These are phyloP conservation scores for Fusarium sacchari DNA, from an alignment of 2,329 filamentous ascomycete species.

Conservation along the genomic window DNA sequence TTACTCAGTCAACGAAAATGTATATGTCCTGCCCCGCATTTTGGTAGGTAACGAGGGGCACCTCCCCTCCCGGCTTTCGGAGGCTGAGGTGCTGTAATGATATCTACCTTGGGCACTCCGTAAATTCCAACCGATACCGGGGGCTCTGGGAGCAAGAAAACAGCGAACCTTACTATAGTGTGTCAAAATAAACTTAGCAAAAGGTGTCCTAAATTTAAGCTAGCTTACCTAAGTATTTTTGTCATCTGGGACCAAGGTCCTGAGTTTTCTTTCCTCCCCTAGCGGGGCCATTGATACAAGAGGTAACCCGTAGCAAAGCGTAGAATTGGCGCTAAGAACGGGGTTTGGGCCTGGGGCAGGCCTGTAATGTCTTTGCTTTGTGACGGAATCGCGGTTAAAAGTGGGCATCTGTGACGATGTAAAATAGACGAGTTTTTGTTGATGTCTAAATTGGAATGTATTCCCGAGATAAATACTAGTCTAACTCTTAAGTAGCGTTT, in stretches of 20 bases:
- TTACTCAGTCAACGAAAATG: slow-evolving; percentile 9
- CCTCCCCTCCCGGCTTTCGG: slow-evolving; percentile 15
- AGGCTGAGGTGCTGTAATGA: neutral
- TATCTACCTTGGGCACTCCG: neutral
- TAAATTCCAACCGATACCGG: slow-evolving; percentile 18
- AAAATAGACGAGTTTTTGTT: neutral
- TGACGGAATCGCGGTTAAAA: slow-evolving; percentile 24
- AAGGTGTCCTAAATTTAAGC: too few species aligned
- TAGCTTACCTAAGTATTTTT: too few species aligned
- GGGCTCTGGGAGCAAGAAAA: too few species aligned
- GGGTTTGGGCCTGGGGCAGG: slow-evolving; percentile 4
- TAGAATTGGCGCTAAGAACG: neutral
- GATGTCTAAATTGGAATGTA: neutral
- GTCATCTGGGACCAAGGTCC: too few species aligned
- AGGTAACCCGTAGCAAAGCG: slow-evolving; percentile 22
- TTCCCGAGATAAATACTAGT: slow-evolving; percentile 4
- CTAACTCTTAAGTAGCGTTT: neutral
- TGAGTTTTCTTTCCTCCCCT: too few species aligned
- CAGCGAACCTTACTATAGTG: too few species aligned
- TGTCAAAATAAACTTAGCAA: too few species aligned
- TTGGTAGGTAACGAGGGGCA: slow-evolving; percentile 14
- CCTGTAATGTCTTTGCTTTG: slow-evolving; percentile 6
- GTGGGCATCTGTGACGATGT: neutral
- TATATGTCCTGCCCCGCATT: slow-evolving; percentile 17
- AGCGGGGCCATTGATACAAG: neutral